A percentile compares a stretch with the other conserved stretches of the same genome.
Evolutionary conservation across 2,329 filamentous ascomycete genomes (phyloP).

Genomic region (Ilyonectria destructans): DNA sequence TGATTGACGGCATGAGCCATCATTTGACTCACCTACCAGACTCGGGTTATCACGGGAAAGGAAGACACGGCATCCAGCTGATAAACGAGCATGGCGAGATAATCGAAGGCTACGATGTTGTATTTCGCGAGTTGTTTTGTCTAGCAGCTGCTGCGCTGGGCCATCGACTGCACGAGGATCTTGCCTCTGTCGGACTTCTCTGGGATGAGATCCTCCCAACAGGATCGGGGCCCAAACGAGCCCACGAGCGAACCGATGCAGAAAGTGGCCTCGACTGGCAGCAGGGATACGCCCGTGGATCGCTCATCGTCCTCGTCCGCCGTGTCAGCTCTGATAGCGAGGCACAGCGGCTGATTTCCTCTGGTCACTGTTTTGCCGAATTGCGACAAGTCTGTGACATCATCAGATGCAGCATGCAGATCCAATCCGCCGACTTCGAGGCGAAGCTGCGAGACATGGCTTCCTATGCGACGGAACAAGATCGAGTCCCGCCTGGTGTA

Average conservation of each 20-base stretch:
- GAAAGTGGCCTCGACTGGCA: constrained; percentile 59
- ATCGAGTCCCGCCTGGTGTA: constrained; percentile 67
- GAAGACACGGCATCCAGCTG: constrained; percentile 58
- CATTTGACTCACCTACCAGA: constrained; percentile 72
- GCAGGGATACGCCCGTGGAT: constrained; percentile 76
- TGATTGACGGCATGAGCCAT: constrained; percentile 80
- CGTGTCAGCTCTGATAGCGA: constrained; percentile 72
- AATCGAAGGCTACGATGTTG: constrained; percentile 79
- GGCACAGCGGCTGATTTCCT: constrained; percentile 75
- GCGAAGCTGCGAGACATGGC: constrained; percentile 76
- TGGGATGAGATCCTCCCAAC: constrained; percentile 85
- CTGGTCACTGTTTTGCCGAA: constrained; percentile 85
- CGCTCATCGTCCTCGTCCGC: constrained; percentile 85
- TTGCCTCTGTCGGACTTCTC: constrained; percentile 77
- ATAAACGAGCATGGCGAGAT: constrained; percentile 70
- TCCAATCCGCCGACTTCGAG: constrained; percentile 74
- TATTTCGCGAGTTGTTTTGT: constrained; percentile 89
- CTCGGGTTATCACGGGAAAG: constrained; percentile 36
- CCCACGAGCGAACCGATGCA: constrained; percentile 50
- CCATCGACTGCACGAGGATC: constrained; percentile 73
- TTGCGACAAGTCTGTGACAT: constrained; percentile 77
- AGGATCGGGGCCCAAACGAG: constrained; percentile 56
- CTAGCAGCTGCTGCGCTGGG: constrained; percentile 83
- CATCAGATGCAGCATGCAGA: constrained; percentile 82
- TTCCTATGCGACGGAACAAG: constrained; percentile 65